Percentiles rank a stretch among this genome's conserved stretches.
Conservation (phyloP, 192 early-diverging fungal species). For the Coemansia sp. region DNA sequence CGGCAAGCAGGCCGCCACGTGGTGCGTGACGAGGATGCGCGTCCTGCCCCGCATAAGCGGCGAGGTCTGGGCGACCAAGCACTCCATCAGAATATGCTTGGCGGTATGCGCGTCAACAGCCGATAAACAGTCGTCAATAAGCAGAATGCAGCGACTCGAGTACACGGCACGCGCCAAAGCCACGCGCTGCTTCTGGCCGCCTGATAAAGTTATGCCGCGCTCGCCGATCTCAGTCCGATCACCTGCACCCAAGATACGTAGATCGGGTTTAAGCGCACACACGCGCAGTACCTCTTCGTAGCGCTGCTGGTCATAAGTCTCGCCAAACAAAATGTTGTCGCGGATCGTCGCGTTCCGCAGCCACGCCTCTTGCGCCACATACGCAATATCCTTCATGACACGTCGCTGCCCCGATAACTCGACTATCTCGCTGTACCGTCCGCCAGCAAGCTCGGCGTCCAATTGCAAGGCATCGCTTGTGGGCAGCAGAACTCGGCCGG, state of each 20-base stretch:
- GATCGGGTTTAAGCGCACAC: conserved; percentile 85
- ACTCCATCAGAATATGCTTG: conserved; percentile 78
- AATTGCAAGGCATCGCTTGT: conserved; percentile 11
- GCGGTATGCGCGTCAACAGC: conserved; percentile 97
- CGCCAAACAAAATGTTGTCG: conserved; percentile 90
- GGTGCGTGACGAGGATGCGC: conserved; percentile 90
- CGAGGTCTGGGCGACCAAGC: conserved; percentile 63
- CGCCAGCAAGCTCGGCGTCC: conserved; percentile 8
- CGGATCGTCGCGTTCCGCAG: conserved; percentile 76
- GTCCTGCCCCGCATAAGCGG: conserved; percentile 79
- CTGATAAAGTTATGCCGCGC: conserved; percentile 81
- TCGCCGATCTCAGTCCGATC: conserved; percentile 96
- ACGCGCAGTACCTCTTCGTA: conserved; percentile 82
- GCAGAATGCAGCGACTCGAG: conserved; percentile 62
- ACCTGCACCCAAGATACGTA: conserved; percentile 81
- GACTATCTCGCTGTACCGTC: conserved; percentile 20
- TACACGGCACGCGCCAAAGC: conserved; percentile 89
- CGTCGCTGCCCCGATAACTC: conserved; percentile 42
- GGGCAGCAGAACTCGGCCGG: conserved; percentile 44
- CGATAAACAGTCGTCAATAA: conserved; percentile 90
- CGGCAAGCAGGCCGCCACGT: conserved; percentile 67
- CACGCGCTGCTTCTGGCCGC: conserved; percentile 90
- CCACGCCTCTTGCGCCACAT: conserved; percentile 84
- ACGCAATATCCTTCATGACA: conserved; percentile 71
- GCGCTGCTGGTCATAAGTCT: conserved; percentile 66